Base-by-base conservation (phyloP, 345 rosid genomes). In the Ceriops decandra region DNA sequence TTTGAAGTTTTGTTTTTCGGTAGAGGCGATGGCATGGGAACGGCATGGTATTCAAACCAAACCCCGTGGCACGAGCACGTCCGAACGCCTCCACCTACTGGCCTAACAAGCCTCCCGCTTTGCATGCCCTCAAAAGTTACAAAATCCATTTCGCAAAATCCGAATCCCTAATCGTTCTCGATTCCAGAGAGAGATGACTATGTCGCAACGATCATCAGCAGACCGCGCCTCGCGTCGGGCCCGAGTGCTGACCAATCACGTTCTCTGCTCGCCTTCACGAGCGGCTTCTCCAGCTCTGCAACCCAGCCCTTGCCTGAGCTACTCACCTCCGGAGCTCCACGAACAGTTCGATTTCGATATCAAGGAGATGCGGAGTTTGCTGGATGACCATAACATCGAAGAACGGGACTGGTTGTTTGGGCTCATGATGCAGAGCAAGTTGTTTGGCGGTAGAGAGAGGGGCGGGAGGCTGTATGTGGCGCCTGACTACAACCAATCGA, bases 331-430 rank as follows among this genome's bases (percentile, higher is more conserved):
- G 17, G 95, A 93, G 77, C 82, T 86, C 60, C 54, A 80, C 49
- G 95, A 86, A 61, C 57, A 59, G 38, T 66, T 17, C 62, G 82
- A 59, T 27, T 93, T 93, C 73, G 92, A 91, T 42, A 27, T 63
- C 62, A 76, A 66, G 30, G 88, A 86, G 60, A 88, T 93, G 96
- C 84, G 98, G 70, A 72, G 74, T 59, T 71, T 91, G 8, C 76
- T 87, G 57, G 97, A 91, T 68, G 81, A 84, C 19, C 97, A 93
- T 72, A 79, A 91, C 77, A 10, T 89, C 17, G 83, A 68, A 68
- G 89, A 86, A 21, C 79, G 97, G n/a, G 97, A 91, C 67, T 88
- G 96, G 92, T 66, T 91, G 71, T 93, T 81, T 59, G 86, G 88
- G 24, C 67, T 93, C 5, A 85, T 93, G 75, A 74, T 64, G 74